Evolutionary conservation across 306 rosid genomes (phyloP).

Genomic region (Prunus dulcis): DNA sequence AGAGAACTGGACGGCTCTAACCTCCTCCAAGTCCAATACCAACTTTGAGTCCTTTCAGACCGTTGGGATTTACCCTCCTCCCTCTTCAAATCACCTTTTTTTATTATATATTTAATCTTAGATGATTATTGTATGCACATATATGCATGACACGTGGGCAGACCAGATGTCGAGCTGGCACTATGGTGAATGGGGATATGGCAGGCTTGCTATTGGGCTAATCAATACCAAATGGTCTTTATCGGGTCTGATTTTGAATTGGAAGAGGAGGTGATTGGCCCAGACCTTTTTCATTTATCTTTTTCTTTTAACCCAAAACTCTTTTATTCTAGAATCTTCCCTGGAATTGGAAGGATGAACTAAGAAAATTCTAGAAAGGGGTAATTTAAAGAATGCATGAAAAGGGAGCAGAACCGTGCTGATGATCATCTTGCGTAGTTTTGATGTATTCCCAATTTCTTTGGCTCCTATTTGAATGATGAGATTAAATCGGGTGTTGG

Average conservation of each 20-base stretch:
- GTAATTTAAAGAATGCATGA: background rate
- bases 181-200: background rate
- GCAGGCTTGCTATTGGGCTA: background rate
- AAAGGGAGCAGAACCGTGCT: too few relatives aligned
- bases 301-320: too few relatives aligned
- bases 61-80: constrained; percentile 13
- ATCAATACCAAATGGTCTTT: background rate
- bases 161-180: background rate
- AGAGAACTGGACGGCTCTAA: constrained; percentile 6
- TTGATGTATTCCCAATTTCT: too few relatives aligned
- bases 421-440: too few relatives aligned
- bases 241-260: background rate
- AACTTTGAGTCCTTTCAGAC: constrained; percentile 6
- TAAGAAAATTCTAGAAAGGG: background rate
- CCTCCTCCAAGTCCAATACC: background rate
- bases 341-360: background rate
- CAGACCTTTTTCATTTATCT: background rate
- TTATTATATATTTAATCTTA: background rate
- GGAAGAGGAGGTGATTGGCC: background rate
- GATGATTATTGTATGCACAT: background rate
- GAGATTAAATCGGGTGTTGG: too few relatives aligned
- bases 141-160: background rate
- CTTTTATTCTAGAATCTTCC: background rate
- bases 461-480: too few relatives aligned
- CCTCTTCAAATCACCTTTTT: background rate